Conservation (phyloP, 345 rosid genomes). For the Physaria fendleri region DNA sequence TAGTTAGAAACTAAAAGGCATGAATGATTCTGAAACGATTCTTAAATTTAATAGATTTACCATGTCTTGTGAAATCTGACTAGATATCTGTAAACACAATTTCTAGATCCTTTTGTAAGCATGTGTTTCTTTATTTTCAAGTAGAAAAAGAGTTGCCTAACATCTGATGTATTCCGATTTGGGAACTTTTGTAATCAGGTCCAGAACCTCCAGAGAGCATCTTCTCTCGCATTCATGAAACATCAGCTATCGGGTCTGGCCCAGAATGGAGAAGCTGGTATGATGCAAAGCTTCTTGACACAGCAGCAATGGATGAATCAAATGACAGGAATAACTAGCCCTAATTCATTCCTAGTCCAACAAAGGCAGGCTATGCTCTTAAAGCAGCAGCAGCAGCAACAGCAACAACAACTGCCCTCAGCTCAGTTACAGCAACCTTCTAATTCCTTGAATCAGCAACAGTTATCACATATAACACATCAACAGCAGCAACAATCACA, state of each 20-base stretch:
- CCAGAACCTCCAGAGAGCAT: slow-evolving; percentile 62
- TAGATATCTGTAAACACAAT: neutral
- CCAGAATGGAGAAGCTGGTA: slow-evolving; percentile 65
- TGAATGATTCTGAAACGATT: neutral
- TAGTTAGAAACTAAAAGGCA: neutral
- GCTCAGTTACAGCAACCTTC: slow-evolving; percentile 67
- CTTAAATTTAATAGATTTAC: neutral
- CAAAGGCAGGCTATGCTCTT: slow-evolving; percentile 57
- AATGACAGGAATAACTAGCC: slow-evolving; percentile 58
- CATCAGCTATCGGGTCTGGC: slow-evolving; percentile 61
- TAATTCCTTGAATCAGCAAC: slow-evolving; percentile 65
- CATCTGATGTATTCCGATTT: neutral
- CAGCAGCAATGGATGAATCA: slow-evolving; percentile 93
- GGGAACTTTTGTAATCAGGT: slow-evolving; percentile 34
- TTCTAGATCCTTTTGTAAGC: neutral
- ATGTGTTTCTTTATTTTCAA: slow-evolving; percentile 12
- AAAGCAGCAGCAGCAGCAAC: no score
- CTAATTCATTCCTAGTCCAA: slow-evolving; percentile 66
- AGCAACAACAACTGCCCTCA: slow-evolving; percentile 65
- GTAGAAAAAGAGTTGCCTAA: slow-evolving; percentile 1
- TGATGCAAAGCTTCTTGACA: slow-evolving; percentile 62
- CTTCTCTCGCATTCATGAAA: slow-evolving; percentile 72
- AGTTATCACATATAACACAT: slow-evolving; percentile 74
- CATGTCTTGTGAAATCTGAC: neutral
- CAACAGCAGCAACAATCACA: slow-evolving; percentile 74